Conservation (phyloP, 1,284 basidiomycete species). For the Naganishia sp. region DNA sequence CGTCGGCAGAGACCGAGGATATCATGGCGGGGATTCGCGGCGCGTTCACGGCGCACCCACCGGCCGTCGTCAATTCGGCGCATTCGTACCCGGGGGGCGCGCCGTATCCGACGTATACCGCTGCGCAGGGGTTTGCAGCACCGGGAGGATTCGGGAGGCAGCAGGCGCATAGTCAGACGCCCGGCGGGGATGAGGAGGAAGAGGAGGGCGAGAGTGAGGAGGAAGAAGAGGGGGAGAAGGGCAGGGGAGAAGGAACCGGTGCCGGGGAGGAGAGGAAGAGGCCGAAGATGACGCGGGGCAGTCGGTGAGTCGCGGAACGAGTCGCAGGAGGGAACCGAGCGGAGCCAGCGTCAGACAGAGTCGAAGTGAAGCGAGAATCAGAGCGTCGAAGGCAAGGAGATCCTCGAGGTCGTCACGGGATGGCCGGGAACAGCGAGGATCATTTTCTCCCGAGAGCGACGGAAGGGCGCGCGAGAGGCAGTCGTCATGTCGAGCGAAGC, state of each 20-base stretch:
- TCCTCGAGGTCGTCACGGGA: not conserved
- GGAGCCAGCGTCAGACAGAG: not conserved
- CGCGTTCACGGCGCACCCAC: not conserved
- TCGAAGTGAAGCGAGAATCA: not conserved
- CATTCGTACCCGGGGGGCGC: not conserved
- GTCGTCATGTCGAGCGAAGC: not conserved
- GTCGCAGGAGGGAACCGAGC: not conserved
- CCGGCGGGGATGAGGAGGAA: slow-evolving; percentile 5
- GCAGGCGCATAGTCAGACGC: not conserved
- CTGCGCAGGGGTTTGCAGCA: not conserved
- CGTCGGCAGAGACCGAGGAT: slow-evolving; percentile 8
- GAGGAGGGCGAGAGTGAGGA: slow-evolving; percentile 21
- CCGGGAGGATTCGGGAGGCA: not conserved
- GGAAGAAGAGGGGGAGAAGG: slow-evolving; percentile 15
- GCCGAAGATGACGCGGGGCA: slow-evolving; percentile 82
- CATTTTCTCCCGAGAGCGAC: too few relatives aligned
- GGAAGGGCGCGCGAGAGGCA: too few relatives aligned
- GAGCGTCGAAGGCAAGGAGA: not conserved
- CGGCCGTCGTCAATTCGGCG: not conserved
- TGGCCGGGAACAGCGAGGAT: not conserved
- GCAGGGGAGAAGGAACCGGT: not conserved
- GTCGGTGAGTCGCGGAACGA: slow-evolving; percentile 61
- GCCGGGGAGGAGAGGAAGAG: slow-evolving; percentile 44
- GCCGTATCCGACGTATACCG: not conserved
- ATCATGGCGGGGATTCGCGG: slow-evolving; percentile 29